These are phyloP conservation scores for Lotmaria passim DNA, from an alignment of 208 protist species.

Conservation along the genomic window DNA sequence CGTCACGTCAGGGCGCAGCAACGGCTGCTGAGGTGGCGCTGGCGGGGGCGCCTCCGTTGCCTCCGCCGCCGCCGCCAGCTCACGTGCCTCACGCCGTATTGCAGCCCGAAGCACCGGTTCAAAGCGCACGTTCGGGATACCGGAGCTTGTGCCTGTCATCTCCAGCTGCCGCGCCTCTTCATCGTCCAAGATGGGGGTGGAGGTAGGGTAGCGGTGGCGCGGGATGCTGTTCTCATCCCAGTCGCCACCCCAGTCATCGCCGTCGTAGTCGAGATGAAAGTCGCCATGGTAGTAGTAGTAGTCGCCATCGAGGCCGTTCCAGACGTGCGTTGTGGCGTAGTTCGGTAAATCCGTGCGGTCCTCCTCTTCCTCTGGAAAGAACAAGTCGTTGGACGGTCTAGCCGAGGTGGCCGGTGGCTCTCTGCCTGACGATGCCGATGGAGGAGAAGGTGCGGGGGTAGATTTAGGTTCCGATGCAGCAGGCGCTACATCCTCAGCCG, in stretches of 20 bases:
- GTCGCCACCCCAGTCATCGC: too few relatives aligned
- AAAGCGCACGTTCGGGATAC: not conserved
- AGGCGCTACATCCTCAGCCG: too few relatives aligned
- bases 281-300: not conserved
- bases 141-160: slow-evolving; percentile 6
- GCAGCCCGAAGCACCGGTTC: slow-evolving; percentile 8
- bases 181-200: not conserved
- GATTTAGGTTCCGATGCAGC: too few relatives aligned
- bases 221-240: slow-evolving; percentile 9
- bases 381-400: too few relatives aligned
- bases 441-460: not conserved
- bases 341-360: not conserved
- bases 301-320: not conserved
- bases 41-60: not conserved
- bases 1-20: not conserved
- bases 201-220: not conserved
- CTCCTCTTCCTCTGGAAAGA: slow-evolving; percentile 2
- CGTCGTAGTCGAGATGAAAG: slow-evolving; percentile 1
- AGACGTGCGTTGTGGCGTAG: not conserved
- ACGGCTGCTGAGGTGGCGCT: not conserved
- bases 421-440: not conserved
- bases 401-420: too few relatives aligned
- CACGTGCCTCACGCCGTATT: slow-evolving; percentile 5
- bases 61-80: slow-evolving; percentile 2
- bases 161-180: slow-evolving; percentile 16